These are phyloP conservation scores for Xylariaceae sp. DNA, from an alignment of 2,329 filamentous ascomycete genomes.

Conservation along the genomic window DNA sequence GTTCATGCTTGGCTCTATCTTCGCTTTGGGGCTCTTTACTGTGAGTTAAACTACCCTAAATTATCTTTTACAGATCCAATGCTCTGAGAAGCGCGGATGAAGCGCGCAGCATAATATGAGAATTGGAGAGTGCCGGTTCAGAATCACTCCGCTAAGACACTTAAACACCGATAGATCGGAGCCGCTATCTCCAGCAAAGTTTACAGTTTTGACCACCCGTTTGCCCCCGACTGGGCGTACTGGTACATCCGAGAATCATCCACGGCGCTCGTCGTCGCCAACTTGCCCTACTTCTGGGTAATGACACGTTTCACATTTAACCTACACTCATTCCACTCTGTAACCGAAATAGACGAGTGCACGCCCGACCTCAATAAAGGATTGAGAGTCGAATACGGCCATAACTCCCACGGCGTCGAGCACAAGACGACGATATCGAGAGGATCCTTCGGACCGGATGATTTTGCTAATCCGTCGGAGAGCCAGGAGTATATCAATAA, in stretches of 20 bases:
- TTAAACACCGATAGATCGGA: constrained; percentile 37
- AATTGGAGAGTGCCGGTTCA: neutral
- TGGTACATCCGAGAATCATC: constrained; percentile 46
- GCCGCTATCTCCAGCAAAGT: constrained; percentile 47
- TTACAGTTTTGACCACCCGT: constrained; percentile 40
- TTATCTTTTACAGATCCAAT: too few species aligned
- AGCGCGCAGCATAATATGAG: too few species aligned
- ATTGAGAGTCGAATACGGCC: constrained; percentile 22
- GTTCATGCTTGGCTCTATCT: constrained; percentile 44
- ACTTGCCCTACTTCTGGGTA: constrained; percentile 42
- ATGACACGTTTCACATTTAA: constrained; percentile 37
- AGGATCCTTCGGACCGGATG: neutral
- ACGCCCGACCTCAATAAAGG: constrained; percentile 18
- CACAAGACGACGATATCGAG: constrained; percentile 13
- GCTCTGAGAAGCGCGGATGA: too few species aligned
- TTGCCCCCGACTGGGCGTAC: constrained; percentile 37
- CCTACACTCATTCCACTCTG: constrained; percentile 32
- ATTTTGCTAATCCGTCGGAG: constrained; percentile 22
- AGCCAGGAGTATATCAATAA: constrained; percentile 38
- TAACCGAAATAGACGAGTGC: constrained; percentile 26
- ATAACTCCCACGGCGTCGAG: constrained; percentile 9
- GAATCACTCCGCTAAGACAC: neutral
- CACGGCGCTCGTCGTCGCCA: constrained; percentile 42
- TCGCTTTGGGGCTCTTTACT: constrained; percentile 44
- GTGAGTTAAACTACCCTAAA: constrained; percentile 32